A percentile compares a stretch with the other conserved stretches of the same genome.
Conservation (phyloP, 441 rosid species). For the Jatropha podagrica region DNA sequence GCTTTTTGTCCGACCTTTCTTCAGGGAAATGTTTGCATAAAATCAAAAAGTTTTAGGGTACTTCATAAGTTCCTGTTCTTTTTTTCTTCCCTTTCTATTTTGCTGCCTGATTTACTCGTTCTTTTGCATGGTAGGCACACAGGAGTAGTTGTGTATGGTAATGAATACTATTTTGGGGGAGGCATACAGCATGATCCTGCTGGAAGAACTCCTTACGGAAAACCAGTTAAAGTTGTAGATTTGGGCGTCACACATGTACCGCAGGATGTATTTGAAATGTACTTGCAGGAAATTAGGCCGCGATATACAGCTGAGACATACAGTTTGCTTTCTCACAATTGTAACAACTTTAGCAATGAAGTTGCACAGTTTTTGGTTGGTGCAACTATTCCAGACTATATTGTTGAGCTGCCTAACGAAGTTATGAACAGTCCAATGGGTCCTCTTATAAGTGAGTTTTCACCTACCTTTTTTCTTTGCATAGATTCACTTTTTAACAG, state of each 20-base stretch:
- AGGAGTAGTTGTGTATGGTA: slow-evolving; percentile 78
- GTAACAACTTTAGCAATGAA: slow-evolving; percentile 93
- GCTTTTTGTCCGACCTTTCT: no score
- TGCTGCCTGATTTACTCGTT: slow-evolving; percentile 3
- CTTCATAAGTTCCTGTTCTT: background rate
- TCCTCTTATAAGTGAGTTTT: slow-evolving; percentile 72
- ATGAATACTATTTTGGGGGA: slow-evolving; percentile 83
- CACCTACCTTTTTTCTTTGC: background rate
- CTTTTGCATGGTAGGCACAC: slow-evolving; percentile 66
- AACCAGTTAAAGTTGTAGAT: slow-evolving; percentile 66
- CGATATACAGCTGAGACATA: slow-evolving; percentile 87
- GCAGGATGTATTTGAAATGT: slow-evolving; percentile 79
- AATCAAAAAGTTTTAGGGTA: background rate
- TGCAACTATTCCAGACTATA: slow-evolving; percentile 73
- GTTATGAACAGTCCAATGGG: slow-evolving; percentile 97
- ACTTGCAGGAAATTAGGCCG: slow-evolving; percentile 77
- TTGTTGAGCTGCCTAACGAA: slow-evolving; percentile 81
- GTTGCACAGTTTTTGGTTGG: slow-evolving; percentile 89
- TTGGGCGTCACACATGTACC: slow-evolving; percentile 83
- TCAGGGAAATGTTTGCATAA: background rate
- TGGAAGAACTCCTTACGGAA: slow-evolving; percentile 81
- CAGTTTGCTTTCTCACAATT: slow-evolving; percentile 79
- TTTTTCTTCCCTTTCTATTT: background rate
- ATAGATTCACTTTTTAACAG: background rate
- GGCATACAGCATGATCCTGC: slow-evolving; percentile 71